Conservation (phyloP, 345 rosid genomes). For the Acer yangbiense region DNA sequence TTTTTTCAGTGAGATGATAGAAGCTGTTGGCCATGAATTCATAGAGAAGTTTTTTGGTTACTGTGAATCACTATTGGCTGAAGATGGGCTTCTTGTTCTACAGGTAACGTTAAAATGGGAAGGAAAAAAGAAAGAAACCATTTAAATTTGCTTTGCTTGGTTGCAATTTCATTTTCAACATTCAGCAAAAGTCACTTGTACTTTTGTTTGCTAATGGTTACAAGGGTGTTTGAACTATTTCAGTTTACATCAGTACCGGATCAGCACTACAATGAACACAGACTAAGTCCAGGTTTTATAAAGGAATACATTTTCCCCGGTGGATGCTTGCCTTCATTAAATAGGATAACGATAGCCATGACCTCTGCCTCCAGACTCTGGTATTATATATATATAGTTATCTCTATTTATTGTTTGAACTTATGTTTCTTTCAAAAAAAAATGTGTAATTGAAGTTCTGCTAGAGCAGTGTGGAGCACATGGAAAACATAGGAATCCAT, state of each 20-base stretch:
- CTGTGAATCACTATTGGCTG: constrained; percentile 82
- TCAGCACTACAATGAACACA: constrained; percentile 70
- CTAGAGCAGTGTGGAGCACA: constrained; percentile 69
- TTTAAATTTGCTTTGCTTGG: neutral
- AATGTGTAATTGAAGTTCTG: neutral
- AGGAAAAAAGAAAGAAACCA: neutral
- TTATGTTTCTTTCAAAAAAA: neutral
- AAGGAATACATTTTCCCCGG: constrained; percentile 96
- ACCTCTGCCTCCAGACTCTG: constrained; percentile 73
- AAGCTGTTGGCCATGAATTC: constrained; percentile 89
- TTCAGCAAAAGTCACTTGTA: neutral
- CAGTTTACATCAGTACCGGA: constrained; percentile 91
- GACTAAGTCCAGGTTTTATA: constrained; percentile 81
- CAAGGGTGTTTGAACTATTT: neutral
- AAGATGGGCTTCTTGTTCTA: constrained; percentile 73
- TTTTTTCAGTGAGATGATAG: constrained; percentile 82
- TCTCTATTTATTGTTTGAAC: neutral
- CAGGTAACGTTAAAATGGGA: constrained; percentile 50
- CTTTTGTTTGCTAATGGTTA: constrained; percentile 2
- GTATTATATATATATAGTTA: constrained; percentile 39
- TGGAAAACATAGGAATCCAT: constrained; percentile 83
- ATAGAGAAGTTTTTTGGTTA: constrained; percentile 78
- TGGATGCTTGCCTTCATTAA: constrained; percentile 77
- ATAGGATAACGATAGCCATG: constrained; percentile 79
- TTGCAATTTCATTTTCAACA: neutral